Evolutionary conservation across 2,329 filamentous ascomycete genomes (phyloP), one percentile per base, ranked within the genome.

Genomic region (Colletotrichum tamarilloi): DNA sequence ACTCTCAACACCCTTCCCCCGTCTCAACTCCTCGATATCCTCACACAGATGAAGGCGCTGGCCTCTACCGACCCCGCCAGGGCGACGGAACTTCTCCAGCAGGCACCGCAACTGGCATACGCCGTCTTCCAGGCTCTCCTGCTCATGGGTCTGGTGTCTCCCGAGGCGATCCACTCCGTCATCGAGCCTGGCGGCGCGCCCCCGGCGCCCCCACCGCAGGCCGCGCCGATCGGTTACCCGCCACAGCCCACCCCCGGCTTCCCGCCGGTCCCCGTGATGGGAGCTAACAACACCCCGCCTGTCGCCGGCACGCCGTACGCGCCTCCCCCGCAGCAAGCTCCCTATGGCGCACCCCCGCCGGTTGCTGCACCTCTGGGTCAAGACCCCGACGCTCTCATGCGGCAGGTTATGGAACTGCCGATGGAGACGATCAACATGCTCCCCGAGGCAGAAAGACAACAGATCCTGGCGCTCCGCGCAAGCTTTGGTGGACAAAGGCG

Each of bases 111-210:
- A 84, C 91, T 99, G 57, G 92, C 94, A 5, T 98, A 97, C 79
- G 97, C 97, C 71, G 93, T 98, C 76, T 98, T 98, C 85, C 96
- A 98, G 84, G 94, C 95, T 28, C 89, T 98, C 11, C 90, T 98
- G 2, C 90, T 98, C 49, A 97, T 98, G 90, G 95, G 95, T 58
- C 91, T 98, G 11, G 95, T 98, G 68, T 96, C 97, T 71, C 93
- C 94, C 16, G 92, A 92, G 77, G 92, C 95, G 3, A 92, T 98
- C 67, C 90, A 92, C 75, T 92, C 93, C 5, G 94, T 98, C 35
- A 89, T 98, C 66, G 94, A 97, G 79, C 84, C 86, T 5, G 81
- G 80, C 38, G 81, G 84, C 67, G 80, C 83, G 12, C 58, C 81
- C 81, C 75, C 87, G 84, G 81, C 85, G 35, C 26, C 69, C 5